phyloP scores from a whole-genome alignment of 345 rosid species.

The Trapa incisa region DNA sequence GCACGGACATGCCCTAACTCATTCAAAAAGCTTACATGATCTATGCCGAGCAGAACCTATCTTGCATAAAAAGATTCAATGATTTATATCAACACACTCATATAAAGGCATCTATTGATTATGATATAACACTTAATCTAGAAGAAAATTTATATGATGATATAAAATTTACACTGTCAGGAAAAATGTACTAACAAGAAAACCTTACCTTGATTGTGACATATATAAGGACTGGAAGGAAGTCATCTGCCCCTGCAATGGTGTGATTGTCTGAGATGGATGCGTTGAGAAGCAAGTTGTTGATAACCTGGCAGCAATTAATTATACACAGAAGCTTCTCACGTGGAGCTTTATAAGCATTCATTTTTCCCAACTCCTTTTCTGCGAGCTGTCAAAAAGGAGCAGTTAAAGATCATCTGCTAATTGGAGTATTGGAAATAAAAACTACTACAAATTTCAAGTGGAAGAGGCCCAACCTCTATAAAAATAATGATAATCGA shows the following conservation, averaged over 20 bases:
- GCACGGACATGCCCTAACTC: background rate
- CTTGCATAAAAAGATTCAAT: background rate
- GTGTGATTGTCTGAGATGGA: conserved; percentile 34
- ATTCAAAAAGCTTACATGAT: background rate
- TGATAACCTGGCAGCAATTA: conserved; percentile 50
- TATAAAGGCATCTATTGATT: background rate
- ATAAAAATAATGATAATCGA: background rate
- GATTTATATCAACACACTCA: background rate
- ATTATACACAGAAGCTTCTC: conserved; percentile 42
- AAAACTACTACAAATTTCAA: background rate
- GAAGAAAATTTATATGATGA: background rate
- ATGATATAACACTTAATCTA: background rate
- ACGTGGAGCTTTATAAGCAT: conserved; percentile 31
- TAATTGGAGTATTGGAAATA: background rate
- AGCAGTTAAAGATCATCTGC: conserved; percentile 3
- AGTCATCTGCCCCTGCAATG: conserved; percentile 46
- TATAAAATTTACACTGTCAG: background rate
- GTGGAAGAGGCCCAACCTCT: background rate
- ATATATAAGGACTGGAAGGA: conserved; percentile 48
- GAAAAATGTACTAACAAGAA: conserved; percentile 43
- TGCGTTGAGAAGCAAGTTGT: conserved; percentile 43
- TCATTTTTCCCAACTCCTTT: conserved; percentile 34
- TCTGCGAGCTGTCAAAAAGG: conserved; percentile 44
- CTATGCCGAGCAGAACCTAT: background rate
- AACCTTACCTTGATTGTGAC: conserved; percentile 57